Evolutionary conservation across 169 alveolate species (phyloP), one percentile per base, ranked within the genome.

Genomic region (Miamiensis avidus): DNA sequence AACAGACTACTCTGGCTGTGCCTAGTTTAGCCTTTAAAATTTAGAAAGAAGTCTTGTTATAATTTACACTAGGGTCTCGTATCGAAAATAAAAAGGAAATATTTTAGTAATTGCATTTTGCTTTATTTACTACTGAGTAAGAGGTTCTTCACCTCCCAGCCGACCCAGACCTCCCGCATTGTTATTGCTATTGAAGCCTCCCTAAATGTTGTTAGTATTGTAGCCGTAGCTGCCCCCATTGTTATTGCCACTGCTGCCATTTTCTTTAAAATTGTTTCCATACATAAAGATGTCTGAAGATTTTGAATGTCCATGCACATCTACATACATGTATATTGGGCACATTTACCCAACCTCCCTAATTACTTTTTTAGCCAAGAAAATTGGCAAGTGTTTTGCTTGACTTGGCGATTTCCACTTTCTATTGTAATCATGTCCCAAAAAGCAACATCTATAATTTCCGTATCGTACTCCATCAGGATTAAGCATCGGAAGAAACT

Each of bases 391-490:
- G 83, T 88, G 90, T 64, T 88, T 72, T 34, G 31, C 64, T 30
- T 82, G 81, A 85, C 85, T 81, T 1, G 95, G 95, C 25, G 81
- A 33, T 31, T 84, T 88, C 95, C 95, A 94, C 73, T 89, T 77
- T 74, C 97, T 81, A 87, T 95, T 95, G 29, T 93, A 79, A 85
- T 95, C 97, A 31, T 90, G 76, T 31, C 97, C 97, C 6, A 91
- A 31, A 29, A 95, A 75, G 0, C 95, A 90, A 25, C 94, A 84
- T 81, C 97, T 82, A 29, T 89, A 88, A 86, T 95, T 95, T 6
- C 97, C 97, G 29, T 82, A 81, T 34, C 93, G 88, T 15, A 95
- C 97, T 73, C 97, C 97, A 89, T 95, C 97, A 1, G 93, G 92
- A 75, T 95, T 95, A 25, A 93, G 82, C 97, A 95, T 95, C 26